Percentiles rank a stretch among this genome's conserved stretches.
These are phyloP conservation scores for Exophiala bonariae DNA, from an alignment of 2,329 filamentous ascomycete species.

Conservation along the genomic window DNA sequence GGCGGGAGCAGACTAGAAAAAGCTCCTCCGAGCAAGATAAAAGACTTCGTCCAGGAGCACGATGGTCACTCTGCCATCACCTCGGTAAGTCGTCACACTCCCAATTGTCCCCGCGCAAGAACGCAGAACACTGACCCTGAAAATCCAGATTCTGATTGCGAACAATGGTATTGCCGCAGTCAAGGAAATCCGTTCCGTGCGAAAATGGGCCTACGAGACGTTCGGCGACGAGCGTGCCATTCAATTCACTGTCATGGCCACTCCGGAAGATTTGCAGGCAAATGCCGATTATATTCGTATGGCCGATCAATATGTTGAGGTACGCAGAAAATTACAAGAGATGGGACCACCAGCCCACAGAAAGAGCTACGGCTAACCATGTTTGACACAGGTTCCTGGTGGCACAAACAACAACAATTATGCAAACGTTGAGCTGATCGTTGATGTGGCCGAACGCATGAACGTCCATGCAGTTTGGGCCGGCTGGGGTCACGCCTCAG, in stretches of 20 bases:
- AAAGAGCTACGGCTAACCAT: constrained; percentile 1
- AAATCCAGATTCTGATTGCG: constrained; percentile 83
- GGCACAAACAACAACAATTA: constrained; percentile 99
- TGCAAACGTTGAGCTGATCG: constrained; percentile 98
- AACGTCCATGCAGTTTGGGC: constrained; percentile 98
- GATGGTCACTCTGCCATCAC: constrained; percentile 98
- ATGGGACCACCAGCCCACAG: neutral
- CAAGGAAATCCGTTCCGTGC: constrained; percentile 97
- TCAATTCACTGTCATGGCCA: constrained; percentile 99
- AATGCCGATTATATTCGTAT: constrained; percentile 99
- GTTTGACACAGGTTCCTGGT: constrained; percentile 68
- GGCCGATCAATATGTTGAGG: constrained; percentile 98
- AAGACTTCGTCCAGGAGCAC: constrained; percentile 89
- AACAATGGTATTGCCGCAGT: constrained; percentile 99
- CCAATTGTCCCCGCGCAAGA: neutral
- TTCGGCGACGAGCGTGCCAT: constrained; percentile 98
- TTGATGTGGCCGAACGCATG: constrained; percentile 98
- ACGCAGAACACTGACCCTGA: constrained; percentile 21
- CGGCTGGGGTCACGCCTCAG: constrained; percentile 98
- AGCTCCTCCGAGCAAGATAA: constrained; percentile 81
- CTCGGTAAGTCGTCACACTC: constrained; percentile 65
- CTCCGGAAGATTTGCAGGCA: constrained; percentile 92
- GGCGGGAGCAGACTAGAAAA: constrained; percentile 85
- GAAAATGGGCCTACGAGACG: constrained; percentile 99
- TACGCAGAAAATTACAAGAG: constrained; percentile 34